phyloP scores from a whole-genome alignment of 2,329 filamentous ascomycete species.

The Colletotrichum simmondsii region DNA sequence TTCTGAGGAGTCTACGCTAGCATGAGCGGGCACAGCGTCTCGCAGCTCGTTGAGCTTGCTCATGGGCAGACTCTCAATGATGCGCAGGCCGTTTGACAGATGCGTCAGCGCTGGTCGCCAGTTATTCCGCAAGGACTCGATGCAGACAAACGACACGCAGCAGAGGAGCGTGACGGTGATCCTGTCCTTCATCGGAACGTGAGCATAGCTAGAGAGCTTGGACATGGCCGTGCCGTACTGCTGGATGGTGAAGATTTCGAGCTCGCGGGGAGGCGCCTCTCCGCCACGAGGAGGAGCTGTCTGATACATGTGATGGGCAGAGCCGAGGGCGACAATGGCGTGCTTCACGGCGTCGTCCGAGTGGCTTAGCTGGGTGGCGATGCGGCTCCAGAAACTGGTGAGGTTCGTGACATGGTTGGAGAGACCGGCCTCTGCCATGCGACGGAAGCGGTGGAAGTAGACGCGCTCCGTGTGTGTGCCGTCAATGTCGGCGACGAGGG shows the following conservation, averaged over 20 bases:
- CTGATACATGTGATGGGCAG: slow-evolving; percentile 42
- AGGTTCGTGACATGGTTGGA: slow-evolving; percentile 42
- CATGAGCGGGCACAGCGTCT: not conserved
- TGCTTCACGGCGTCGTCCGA: slow-evolving; percentile 44
- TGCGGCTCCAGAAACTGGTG: slow-evolving; percentile 43
- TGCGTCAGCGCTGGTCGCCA: slow-evolving; percentile 41
- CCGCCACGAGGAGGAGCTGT: slow-evolving; percentile 18
- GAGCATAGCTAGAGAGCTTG: slow-evolving; percentile 31
- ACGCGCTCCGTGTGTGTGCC: slow-evolving; percentile 46
- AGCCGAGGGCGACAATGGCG: slow-evolving; percentile 47
- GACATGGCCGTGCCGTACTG: slow-evolving; percentile 51
- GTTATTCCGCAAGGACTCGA: slow-evolving; percentile 43
- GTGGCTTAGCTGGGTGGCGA: slow-evolving; percentile 44
- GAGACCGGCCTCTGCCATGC: slow-evolving; percentile 42
- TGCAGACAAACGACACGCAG: slow-evolving; percentile 45
- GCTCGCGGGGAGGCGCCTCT: slow-evolving; percentile 37
- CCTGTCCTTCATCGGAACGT: slow-evolving; percentile 37
- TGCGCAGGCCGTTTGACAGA: slow-evolving; percentile 43
- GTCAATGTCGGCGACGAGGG: slow-evolving; percentile 48
- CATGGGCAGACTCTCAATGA: slow-evolving; percentile 43
- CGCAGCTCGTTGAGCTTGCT: slow-evolving; percentile 18
- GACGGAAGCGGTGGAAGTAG: slow-evolving; percentile 49
- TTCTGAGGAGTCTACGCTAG: not conserved
- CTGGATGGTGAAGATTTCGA: slow-evolving; percentile 50
- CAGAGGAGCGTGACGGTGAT: slow-evolving; percentile 43